Base-by-base conservation (phyloP, 169 alveolate species). In the Babesia bigemina region DNA sequence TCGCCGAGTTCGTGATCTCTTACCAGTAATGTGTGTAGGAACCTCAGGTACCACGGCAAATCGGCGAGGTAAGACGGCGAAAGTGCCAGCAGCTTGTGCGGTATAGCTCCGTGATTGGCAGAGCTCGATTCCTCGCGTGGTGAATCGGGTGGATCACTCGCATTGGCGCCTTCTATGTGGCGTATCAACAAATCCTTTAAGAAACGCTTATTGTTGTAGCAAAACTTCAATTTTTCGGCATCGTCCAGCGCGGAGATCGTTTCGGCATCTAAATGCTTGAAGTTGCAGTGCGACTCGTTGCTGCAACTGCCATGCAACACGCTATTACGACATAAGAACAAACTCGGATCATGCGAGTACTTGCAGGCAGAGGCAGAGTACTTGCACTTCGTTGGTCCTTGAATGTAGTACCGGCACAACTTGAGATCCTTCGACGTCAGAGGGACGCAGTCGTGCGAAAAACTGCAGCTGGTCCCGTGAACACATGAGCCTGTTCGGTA, bases 361-460 rank as follows among this genome's bases (percentile, higher is more conserved):
- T 79, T 77, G 61, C 94, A 90, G 57, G 86, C 89, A 26, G 57
- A 78, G 47, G 88, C 91, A 49, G 74, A 42, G 39, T 74, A 60
- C 28, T 44, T 74, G 48, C 89, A 82, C 28, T 50, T 24, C 42
- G 91, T 60, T 19, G 58, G 75, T 10, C 82, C 88, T 73, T 78
- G 75, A 19, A 90, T 75, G 60, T 66, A 79, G 73, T 57, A 90
- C 55, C 85, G 85, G 49, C 94, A 90, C 59, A 90, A 63, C 50
- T 90, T 90, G 36, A 90, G 76, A n/a, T 86, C 87, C 83, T 90
- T 90, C 60, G 88, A 83, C 55, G 58, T 82, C 42, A 90, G 63
- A n/a, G 94, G 94, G 24, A 70, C 72, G 61, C 91, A 89, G 63
- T 86, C 91, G 75, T 90, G 94, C 22, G 94, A 90, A 74, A 79